Conservation (phyloP, 441 rosid genomes). For the Arabidopsis lyrata region DNA sequence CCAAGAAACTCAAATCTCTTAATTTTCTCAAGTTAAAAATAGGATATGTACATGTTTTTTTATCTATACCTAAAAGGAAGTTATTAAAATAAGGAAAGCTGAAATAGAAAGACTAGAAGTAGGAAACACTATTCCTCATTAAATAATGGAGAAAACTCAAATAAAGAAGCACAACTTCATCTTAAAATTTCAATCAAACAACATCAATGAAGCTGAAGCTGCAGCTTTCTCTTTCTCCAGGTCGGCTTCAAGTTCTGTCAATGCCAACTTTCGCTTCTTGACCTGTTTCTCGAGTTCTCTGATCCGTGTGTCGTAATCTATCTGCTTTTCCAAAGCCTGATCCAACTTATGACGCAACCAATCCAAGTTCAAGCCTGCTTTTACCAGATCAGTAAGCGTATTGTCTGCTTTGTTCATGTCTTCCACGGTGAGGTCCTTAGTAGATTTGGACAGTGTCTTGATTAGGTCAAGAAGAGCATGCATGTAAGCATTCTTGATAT, state of each 20-base stretch:
- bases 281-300: slow-evolving; percentile 10
- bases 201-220: not conserved
- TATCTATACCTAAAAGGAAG: not conserved
- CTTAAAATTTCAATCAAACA: not conserved
- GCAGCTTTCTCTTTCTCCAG: slow-evolving; percentile 1
- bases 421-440: not conserved
- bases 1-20: not conserved
- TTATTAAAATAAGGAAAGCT: not conserved
- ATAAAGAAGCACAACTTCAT: not conserved
- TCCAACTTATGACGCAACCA: slow-evolving; percentile 13
- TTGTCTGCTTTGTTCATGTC: not conserved
- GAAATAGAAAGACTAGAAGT: not conserved
- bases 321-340: slow-evolving; percentile 3
- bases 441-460: not conserved
- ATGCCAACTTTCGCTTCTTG: slow-evolving; percentile 5
- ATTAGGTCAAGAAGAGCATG: not conserved
- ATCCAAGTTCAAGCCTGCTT: slow-evolving; percentile 4
- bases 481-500: slow-evolving; percentile 37
- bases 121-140: not conserved
- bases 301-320: not conserved
- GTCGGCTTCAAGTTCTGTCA: not conserved
- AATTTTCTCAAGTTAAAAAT: not conserved
- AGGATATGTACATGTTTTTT: not conserved
- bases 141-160: not conserved
- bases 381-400: not conserved